Conservation (phyloP, 805 yeast genomes). For the Candida sithepensis region DNA sequence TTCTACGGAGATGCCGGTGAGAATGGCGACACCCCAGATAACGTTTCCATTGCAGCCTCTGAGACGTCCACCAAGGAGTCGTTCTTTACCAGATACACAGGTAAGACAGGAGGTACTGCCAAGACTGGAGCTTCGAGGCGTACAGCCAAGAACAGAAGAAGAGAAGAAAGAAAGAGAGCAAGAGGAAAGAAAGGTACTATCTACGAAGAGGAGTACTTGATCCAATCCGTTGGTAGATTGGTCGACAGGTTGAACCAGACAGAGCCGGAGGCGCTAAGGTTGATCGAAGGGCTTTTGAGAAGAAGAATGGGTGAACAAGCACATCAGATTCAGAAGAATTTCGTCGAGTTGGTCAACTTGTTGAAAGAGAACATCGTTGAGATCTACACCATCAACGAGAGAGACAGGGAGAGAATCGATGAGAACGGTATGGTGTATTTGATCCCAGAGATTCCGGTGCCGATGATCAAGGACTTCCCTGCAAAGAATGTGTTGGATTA, state of each 20-base stretch:
- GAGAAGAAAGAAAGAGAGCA: slow-evolving; percentile 94
- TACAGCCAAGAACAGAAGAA: slow-evolving; percentile 86
- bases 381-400: slow-evolving; percentile 76
- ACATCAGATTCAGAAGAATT: slow-evolving; percentile 66
- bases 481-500: slow-evolving; percentile 55
- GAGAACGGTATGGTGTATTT: slow-evolving; percentile 83
- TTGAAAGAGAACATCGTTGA: slow-evolving; percentile 64
- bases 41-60: slow-evolving; percentile 91
- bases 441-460: slow-evolving; percentile 73
- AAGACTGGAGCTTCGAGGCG: slow-evolving; percentile 93
- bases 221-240: slow-evolving; percentile 83
- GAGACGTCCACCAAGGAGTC: slow-evolving; percentile 92
- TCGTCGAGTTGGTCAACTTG: slow-evolving; percentile 51
- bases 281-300: slow-evolving; percentile 75
- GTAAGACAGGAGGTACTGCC: slow-evolving; percentile 94
- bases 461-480: slow-evolving; percentile 62
- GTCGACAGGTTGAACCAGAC: slow-evolving; percentile 77
- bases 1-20: slow-evolving; percentile 69
- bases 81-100: slow-evolving; percentile 92
- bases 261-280: slow-evolving; percentile 64
- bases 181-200: slow-evolving; percentile 97
- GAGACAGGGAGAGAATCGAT: slow-evolving; percentile 83
- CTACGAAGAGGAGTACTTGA: slow-evolving; percentile 93
- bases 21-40: slow-evolving; percentile 78
- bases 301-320: slow-evolving; percentile 77